A percentile compares a stretch with the other conserved stretches of the same genome.
Evolutionary conservation across 495 filamentous ascomycete species (phyloP).

Genomic region (Endocarpon pusillum): DNA sequence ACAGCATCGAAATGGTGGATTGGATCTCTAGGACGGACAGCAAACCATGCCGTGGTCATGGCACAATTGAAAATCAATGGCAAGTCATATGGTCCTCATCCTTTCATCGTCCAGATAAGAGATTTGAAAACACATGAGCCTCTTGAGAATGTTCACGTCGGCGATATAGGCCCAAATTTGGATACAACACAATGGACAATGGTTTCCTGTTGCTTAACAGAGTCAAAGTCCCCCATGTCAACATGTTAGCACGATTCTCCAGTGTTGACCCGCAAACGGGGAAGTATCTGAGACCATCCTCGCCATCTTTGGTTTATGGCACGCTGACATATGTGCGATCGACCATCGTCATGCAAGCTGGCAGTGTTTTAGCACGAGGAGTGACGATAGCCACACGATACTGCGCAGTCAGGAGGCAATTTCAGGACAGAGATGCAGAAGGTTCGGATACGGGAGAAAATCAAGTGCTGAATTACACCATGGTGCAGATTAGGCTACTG

Average conservation of each 20-base stretch:
- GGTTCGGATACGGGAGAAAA: constrained; percentile 38
- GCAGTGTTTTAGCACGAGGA: constrained; percentile 50
- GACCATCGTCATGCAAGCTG: constrained; percentile 51
- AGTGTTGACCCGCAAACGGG: constrained; percentile 41
- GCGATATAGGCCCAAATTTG: constrained; percentile 61
- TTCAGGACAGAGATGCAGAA: constrained; percentile 47
- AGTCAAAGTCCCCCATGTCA: constrained; percentile 48
- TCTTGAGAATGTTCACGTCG: constrained; percentile 49
- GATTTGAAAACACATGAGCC: constrained; percentile 54
- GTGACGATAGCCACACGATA: constrained; percentile 62
- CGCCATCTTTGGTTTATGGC: constrained; percentile 49
- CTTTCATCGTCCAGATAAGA: constrained; percentile 59
- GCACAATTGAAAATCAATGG: constrained; percentile 47
- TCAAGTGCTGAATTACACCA: constrained; percentile 58
- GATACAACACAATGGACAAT: constrained; percentile 60
- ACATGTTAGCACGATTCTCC: constrained; percentile 52
- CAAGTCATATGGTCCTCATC: constrained; percentile 52
- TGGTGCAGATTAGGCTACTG: constrained; percentile 54
- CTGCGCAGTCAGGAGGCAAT: constrained; percentile 49
- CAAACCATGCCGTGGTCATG: constrained; percentile 62
- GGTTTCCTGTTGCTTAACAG: constrained; percentile 58
- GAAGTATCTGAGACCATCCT: constrained; percentile 44
- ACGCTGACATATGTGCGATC: constrained; percentile 57
- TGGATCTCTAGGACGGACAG: constrained; percentile 51
- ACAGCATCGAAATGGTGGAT: constrained; percentile 71